Evolutionary conservation across 805 yeast genomes (phyloP), one percentile per base, ranked within the genome.

Genomic region (Clavispora santaluciae): DNA sequence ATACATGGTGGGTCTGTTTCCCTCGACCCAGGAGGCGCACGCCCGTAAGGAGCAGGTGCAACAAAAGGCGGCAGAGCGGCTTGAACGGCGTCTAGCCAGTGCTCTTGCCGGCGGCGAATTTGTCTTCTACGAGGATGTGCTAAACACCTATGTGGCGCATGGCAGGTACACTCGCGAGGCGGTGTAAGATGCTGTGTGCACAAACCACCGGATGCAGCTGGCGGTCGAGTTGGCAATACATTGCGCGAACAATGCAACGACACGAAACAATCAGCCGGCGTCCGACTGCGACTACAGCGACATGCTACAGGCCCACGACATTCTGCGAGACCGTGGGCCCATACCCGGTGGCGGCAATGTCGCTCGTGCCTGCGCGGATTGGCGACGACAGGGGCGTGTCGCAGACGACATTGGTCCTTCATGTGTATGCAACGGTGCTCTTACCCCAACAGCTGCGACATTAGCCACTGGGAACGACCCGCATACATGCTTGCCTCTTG

Each of bases 1-100:
- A 13, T 66, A 61, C 44, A 66, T 66, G 69, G 46, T 49, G 15
- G 64, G 66, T 16, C 68, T 62, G 34, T 66, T 66, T 39, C 68
- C 67, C 6, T 48, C 50, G 28, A 63, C 68, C 1, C 68, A 64
- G 40, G 70, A 66, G 40, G 52, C 41, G 16, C 35, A 23, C 26
- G 44, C 52, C 20, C 43, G 66, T 18, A 51, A 55, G 39, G 41
- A 43, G 9, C 33, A 54, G 7, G 48, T 55, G 9, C 46, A 46
- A 5, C 42, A 43, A 9, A 46, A 67, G 18, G 65, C 62, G 37
- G 35, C 36, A 8, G 56, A 56, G 9, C 48, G 72, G 33, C 43
- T 66, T 5, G 42, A 45, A 30, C 42, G 70, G 25, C 46, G 72
- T 22, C 35, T 66, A 10, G 38, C 42, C 26, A 57, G 56, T 41